Base-by-base conservation (phyloP, 345 rosid species). In the Salix suchowensis region DNA sequence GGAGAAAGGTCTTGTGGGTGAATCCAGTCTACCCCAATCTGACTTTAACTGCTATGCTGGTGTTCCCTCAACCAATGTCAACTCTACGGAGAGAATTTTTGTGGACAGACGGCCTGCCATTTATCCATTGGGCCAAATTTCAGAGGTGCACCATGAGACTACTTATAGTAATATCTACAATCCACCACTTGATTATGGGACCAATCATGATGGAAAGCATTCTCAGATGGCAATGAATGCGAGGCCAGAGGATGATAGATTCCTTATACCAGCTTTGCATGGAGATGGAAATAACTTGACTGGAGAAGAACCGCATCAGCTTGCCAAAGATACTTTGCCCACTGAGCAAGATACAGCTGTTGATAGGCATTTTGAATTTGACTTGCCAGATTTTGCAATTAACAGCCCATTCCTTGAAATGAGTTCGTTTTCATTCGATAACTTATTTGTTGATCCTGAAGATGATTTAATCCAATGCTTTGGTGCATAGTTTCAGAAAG, bases 21-120 rank as follows among this genome's bases (percentile, higher is more conserved):
- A 78, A 46, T 48, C 86, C 18, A 81, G 75, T 69, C 64, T 83
- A 58, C 78, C 79, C 52, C 46, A 76, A 15, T 79, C 89, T 46
- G 88, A 84, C 42, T 81, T 85, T 64, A 52, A 76, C 88, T 84
- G 74, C 82, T 87, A 84, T 68, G 36, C 89, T 40, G 72, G 81
- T 54, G 70, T 90, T 78, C 90, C 92, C 48, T 75, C 87, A 67
- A 80, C 87, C 4, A 79, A 75, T 81, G 81, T 75, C 61, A 65
- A 74, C 50, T 66, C 92, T 39, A 82, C 81, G 3, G 91, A 82
- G 79, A 77, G 81, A 79, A 86, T 87, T 85, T 82, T 60, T 76
- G 85, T 81, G 76, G 91, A 84, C 64, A 96, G 88, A 77, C 88
- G 90, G 42, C 87, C 90, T 21, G 73, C 87, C 87, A 80, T 83